Evolutionary conservation across 2,329 filamentous ascomycete genomes (phyloP).

Genomic region (Periconia sp.): DNA sequence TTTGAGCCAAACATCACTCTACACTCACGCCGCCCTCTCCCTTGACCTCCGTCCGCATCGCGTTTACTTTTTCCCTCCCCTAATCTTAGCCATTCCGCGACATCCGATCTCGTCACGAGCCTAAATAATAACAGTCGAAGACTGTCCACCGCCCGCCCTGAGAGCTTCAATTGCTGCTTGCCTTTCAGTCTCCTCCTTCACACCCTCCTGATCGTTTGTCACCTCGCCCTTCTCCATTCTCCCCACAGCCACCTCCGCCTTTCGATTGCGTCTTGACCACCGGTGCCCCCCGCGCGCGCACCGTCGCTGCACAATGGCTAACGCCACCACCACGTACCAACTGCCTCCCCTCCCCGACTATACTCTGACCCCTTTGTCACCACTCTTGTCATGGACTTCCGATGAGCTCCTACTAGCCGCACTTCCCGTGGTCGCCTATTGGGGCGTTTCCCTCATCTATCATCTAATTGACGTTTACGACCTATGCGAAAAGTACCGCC

Average conservation of each 20-base stretch:
- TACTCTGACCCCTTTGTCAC: slow-evolving; percentile 67
- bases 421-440: slow-evolving; percentile 82
- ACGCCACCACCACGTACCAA: slow-evolving; percentile 57
- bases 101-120: slow-evolving; percentile 21
- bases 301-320: slow-evolving; percentile 35
- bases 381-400: slow-evolving; percentile 75
- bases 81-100: slow-evolving; percentile 27
- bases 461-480: slow-evolving; percentile 85
- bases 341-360: slow-evolving; percentile 88
- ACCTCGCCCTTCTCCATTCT: not conserved
- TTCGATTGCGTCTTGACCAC: slow-evolving; percentile 3
- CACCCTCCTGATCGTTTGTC: not conserved
- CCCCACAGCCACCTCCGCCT: not conserved
- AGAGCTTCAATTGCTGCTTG: slow-evolving; percentile 2
- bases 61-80: slow-evolving; percentile 8
- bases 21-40: slow-evolving; percentile 15
- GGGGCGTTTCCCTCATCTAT: slow-evolving; percentile 81
- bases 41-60: slow-evolving; percentile 1
- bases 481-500: slow-evolving; percentile 83
- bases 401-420: slow-evolving; percentile 79
- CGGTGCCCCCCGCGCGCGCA: slow-evolving; percentile 3
- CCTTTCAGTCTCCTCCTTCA: not conserved
- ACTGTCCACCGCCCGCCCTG: not conserved
- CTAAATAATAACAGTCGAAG: not conserved
- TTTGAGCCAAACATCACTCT: slow-evolving; percentile 12